Conservation (phyloP, 352 stramenopile genomes). For the Pythium utonaiense region DNA sequence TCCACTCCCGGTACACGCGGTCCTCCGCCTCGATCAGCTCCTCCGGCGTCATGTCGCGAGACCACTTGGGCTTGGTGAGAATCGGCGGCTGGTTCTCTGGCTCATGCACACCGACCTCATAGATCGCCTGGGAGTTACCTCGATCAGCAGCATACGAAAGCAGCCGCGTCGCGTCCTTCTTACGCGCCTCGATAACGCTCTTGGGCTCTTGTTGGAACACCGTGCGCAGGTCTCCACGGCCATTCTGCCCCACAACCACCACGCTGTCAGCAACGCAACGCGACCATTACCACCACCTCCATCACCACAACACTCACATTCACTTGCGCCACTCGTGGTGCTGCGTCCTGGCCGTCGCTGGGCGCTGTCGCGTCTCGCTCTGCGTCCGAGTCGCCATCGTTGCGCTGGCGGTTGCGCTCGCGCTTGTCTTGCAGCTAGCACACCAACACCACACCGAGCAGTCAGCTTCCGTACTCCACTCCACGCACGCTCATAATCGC, state of each 20-base stretch:
- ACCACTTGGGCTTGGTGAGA: constrained; percentile 60
- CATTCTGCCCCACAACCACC: constrained; percentile 9
- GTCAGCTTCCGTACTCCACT: background rate
- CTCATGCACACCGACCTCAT: constrained; percentile 56
- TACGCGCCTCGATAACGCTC: constrained; percentile 50
- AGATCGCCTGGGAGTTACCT: constrained; percentile 72
- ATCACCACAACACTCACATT: background rate
- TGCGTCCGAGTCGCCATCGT: constrained; percentile 23
- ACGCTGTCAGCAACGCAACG: background rate
- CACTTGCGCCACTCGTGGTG: background rate
- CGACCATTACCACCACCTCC: background rate
- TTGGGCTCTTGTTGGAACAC: constrained; percentile 67
- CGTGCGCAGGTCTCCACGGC: constrained; percentile 57
- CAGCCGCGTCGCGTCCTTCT: constrained; percentile 61
- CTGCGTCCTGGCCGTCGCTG: background rate
- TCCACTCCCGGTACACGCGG: constrained; percentile 54
- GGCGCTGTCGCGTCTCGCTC: constrained; percentile 11
- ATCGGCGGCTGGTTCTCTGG: constrained; percentile 59
- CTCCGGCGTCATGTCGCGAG: constrained; percentile 57
- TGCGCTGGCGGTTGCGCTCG: constrained; percentile 47
- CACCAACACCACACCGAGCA: background rate
- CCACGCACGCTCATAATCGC: background rate
- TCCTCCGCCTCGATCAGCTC: constrained; percentile 56
- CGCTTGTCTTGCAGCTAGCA: constrained; percentile 69
- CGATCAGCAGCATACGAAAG: constrained; percentile 57